Conservation (phyloP, 2,329 filamentous ascomycete species). For the Raffaelea ambrosiae region DNA sequence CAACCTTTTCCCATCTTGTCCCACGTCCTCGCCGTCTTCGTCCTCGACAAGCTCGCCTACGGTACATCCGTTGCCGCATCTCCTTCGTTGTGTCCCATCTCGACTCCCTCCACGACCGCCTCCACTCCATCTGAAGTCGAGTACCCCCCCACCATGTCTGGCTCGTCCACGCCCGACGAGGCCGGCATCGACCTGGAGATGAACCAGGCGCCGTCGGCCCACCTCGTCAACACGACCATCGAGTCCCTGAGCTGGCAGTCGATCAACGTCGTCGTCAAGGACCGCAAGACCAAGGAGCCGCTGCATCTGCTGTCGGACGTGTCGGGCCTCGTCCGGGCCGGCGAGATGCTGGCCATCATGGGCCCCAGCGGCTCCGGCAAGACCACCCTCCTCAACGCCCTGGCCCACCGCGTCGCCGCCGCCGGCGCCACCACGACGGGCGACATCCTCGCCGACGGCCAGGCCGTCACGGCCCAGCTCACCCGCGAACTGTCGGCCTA, state of each 20-base stretch:
- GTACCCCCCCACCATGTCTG: neutral
- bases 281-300: conserved; percentile 56
- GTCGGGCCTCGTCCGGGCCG: conserved; percentile 55
- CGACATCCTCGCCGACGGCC: conserved; percentile 55
- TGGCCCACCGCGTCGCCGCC: conserved; percentile 50
- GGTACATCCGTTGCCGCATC: no score
- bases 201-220: conserved; percentile 27
- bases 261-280: conserved; percentile 64
- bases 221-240: conserved; percentile 38
- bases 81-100: no score
- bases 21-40: no score
- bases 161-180: neutral
- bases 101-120: no score
- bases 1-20: no score
- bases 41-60: no score
- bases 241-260: conserved; percentile 55
- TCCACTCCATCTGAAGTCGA: no score
- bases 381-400: conserved; percentile 73
- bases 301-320: conserved; percentile 56
- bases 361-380: conserved; percentile 69
- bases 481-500: conserved; percentile 65
- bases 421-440: conserved; percentile 38
- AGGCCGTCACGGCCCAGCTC: conserved; percentile 35
- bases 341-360: conserved; percentile 73
- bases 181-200: conserved; percentile 19